These are phyloP conservation scores for Cornus suecica DNA, from an alignment of 148 eudicot genomes.

Conservation along the genomic window DNA sequence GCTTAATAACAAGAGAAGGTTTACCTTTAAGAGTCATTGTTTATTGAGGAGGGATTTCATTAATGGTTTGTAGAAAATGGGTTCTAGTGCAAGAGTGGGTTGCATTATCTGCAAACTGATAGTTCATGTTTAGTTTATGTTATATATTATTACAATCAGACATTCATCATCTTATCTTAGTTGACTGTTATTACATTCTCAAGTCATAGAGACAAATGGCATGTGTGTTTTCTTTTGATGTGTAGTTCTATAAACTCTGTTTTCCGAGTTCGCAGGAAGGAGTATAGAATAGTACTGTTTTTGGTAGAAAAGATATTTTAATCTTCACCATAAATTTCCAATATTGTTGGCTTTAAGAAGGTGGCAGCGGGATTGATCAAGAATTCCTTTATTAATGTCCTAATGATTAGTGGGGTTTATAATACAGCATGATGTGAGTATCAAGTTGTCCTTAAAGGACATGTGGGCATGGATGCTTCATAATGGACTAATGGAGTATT, in stretches of 20 bases:
- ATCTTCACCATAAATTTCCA: neutral
- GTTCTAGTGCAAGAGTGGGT: neutral
- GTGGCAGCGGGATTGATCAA: neutral
- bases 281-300: neutral
- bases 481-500: neutral
- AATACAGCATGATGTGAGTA: constrained; percentile 33
- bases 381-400: constrained; percentile 35
- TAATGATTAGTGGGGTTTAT: constrained; percentile 57
- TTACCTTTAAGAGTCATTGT: neutral
- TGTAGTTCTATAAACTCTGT: neutral
- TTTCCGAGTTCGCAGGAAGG: neutral
- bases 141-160: neutral
- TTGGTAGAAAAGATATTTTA: neutral
- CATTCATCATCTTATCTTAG: neutral
- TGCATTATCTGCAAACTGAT: neutral
- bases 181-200: neutral
- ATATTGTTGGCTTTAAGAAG: neutral
- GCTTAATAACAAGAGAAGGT: no score
- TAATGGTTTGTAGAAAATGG: neutral
- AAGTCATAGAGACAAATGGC: neutral
- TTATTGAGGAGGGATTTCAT: neutral
- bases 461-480: constrained; percentile 10
- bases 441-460: constrained; percentile 13
- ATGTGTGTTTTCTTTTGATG: neutral
- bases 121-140: neutral